Evolutionary conservation across 305 asterid genomes (phyloP).

Genomic region (Fraxinus xanthoxyloides): DNA sequence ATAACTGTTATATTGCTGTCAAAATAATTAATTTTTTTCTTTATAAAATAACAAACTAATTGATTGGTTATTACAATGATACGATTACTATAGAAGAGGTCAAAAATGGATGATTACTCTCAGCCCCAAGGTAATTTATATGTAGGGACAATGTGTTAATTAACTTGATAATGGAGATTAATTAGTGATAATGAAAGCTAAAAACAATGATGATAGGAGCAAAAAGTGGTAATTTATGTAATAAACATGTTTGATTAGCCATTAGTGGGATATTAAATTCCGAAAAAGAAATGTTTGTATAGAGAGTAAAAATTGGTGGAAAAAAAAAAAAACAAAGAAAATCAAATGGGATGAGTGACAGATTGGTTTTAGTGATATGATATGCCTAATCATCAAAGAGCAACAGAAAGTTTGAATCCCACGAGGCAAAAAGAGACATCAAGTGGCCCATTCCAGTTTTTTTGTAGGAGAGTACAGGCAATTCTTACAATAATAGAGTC

Average conservation of each 20-base stretch:
- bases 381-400: constrained; percentile 44
- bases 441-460: constrained; percentile 36
- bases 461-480: constrained; percentile 16
- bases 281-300: not conserved
- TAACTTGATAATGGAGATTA: not conserved
- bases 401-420: constrained; percentile 40
- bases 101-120: not conserved
- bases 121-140: not conserved
- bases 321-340: constrained; percentile 7
- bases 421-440: constrained; percentile 34
- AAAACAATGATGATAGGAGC: not conserved
- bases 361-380: constrained; percentile 7
- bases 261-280: constrained; percentile 3
- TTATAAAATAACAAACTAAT: not conserved
- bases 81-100: not conserved
- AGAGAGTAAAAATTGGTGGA: constrained; percentile 3
- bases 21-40: not conserved
- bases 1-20: not conserved
- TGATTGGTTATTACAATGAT: constrained; percentile 17
- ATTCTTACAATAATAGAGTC: constrained; percentile 44
- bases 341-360: constrained; percentile 14
- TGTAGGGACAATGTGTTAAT: not conserved
- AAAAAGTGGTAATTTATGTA: not conserved
- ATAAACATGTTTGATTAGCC: constrained; percentile 22
- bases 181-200: not conserved